phyloP scores from a whole-genome alignment of 495 filamentous ascomycete species.

The Astrothelium subdiscretum region DNA sequence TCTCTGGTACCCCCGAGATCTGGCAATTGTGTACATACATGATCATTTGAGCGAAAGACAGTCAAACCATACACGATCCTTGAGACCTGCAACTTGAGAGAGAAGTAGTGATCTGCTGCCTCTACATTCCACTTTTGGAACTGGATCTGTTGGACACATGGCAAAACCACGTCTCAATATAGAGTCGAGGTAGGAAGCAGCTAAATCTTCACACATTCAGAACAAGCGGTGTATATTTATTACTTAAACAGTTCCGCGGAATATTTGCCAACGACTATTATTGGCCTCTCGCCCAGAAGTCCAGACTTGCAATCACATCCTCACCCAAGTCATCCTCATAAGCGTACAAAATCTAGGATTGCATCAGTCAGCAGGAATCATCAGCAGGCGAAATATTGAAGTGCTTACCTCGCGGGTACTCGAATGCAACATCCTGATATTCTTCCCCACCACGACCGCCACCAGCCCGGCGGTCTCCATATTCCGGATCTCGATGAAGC shows the following conservation, averaged over 20 bases:
- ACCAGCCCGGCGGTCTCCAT: constrained; percentile 84
- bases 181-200: too few species aligned
- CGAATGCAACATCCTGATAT: constrained; percentile 93
- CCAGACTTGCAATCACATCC: constrained; percentile 87
- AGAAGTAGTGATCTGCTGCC: not conserved
- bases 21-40: too few species aligned
- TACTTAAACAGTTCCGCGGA: not conserved
- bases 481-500: constrained; percentile 92
- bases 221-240: not conserved
- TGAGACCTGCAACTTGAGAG: not conserved
- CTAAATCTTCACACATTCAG: not conserved
- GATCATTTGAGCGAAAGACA: too few species aligned
- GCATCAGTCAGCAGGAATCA: constrained; percentile 15
- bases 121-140: not conserved
- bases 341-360: constrained; percentile 85
- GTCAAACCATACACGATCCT: too few species aligned
- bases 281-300: constrained; percentile 71
- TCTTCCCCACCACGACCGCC: constrained; percentile 88
- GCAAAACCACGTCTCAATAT: not conserved
- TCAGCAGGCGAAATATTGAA: constrained; percentile 1
- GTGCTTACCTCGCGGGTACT: constrained; percentile 82
- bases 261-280: not conserved
- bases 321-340: constrained; percentile 91
- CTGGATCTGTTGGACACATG: not conserved
- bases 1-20: too few species aligned